These are phyloP conservation scores for Wickerhamomyces sp. DNA, from an alignment of 1,139 yeast species.

Conservation along the genomic window DNA sequence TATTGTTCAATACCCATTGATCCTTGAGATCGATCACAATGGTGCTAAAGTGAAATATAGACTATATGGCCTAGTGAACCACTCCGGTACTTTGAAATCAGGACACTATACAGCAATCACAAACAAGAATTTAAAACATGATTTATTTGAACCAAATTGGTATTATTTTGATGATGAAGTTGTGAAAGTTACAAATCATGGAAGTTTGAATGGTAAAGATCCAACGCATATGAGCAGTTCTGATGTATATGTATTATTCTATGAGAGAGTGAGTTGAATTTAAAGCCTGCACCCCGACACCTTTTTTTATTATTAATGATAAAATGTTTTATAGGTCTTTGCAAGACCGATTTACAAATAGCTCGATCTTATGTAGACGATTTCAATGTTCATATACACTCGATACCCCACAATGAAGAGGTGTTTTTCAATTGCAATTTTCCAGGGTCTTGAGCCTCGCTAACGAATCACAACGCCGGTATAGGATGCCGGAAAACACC, in stretches of 20 bases:
- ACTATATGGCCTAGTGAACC: constrained; percentile 60
- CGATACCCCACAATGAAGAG: no score
- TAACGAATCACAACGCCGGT: no score
- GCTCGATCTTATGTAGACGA: no score
- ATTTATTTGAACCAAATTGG: constrained; percentile 43
- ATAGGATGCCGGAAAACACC: no score
- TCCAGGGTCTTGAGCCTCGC: no score
- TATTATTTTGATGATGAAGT: constrained; percentile 69
- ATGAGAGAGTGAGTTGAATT: constrained; percentile 40
- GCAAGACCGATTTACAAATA: no score
- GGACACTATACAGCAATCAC: constrained; percentile 74
- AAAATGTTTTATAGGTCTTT: no score
- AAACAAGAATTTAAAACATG: constrained; percentile 39
- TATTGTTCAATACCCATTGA: constrained; percentile 49
- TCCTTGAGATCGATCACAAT: constrained; percentile 40
- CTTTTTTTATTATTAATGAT: no score
- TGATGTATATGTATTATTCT: constrained; percentile 72
- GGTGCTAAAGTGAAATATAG: constrained; percentile 42
- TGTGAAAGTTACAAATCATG: constrained; percentile 47
- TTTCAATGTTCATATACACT: no score
- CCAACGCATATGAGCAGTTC: constrained; percentile 39
- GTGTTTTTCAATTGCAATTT: no score
- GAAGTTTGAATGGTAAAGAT: constrained; percentile 35
- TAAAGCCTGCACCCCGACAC: no score
- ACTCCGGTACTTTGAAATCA: constrained; percentile 62